These are phyloP conservation scores for Herpotrichia juniperi DNA, from an alignment of 2,329 filamentous ascomycete species.

Conservation along the genomic window DNA sequence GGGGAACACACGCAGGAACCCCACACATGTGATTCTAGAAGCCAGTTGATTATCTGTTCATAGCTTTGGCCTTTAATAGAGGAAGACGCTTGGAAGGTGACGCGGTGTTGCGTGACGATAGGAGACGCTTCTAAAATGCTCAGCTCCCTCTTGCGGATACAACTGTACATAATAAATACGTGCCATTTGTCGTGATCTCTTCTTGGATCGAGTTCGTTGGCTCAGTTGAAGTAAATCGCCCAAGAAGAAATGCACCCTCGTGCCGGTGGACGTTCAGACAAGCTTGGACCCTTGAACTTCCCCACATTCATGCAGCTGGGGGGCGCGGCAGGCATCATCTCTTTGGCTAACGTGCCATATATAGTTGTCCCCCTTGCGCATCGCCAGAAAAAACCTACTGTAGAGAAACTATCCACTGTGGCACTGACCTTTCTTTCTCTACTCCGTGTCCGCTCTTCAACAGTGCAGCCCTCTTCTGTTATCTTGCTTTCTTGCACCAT, in stretches of 20 bases:
- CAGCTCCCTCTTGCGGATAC: no score
- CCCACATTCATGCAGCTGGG: constrained; percentile 1
- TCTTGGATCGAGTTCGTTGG: no score
- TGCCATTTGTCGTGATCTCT: no score
- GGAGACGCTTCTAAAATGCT: no score
- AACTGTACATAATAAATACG: no score
- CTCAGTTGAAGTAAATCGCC: no score
- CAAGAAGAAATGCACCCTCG: no score
- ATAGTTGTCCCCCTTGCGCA: background rate
- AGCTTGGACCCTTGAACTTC: constrained; percentile 2
- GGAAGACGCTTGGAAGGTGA: background rate
- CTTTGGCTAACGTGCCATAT: constrained; percentile 1
- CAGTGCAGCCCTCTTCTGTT: no score
- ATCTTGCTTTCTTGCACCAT: background rate
- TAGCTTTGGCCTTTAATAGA: no score
- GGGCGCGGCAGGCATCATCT: background rate
- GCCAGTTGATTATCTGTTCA: background rate
- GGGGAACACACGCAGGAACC: background rate
- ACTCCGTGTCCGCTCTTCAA: no score
- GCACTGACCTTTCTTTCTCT: background rate
- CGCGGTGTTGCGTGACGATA: no score
- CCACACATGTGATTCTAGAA: background rate
- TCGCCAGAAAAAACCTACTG: background rate
- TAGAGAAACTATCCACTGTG: background rate
- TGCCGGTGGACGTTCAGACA: background rate